Conservation (phyloP, 768 basidiomycete species). For the Trametes sanguinea region DNA sequence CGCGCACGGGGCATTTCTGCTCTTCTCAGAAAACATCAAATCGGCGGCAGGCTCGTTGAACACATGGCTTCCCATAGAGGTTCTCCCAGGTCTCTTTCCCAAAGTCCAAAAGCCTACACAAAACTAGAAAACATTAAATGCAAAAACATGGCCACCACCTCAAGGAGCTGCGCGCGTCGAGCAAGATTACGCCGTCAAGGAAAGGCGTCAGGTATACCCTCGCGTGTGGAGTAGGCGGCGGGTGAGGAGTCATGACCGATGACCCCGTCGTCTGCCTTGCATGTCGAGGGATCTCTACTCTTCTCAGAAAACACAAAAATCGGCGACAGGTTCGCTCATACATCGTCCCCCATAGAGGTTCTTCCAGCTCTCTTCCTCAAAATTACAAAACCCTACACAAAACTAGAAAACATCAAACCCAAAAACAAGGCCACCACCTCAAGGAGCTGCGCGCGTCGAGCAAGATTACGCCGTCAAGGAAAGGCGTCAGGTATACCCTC, state of each 20-base stretch:
- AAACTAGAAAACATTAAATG: not conserved
- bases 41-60: no score
- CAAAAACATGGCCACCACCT: not conserved
- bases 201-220: not conserved
- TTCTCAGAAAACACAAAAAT: not conserved
- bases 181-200: not conserved
- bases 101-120: no score
- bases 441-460: constrained; percentile 3
- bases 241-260: constrained; percentile 3
- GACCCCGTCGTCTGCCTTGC: not conserved
- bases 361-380: no score
- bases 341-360: no score
- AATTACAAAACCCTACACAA: no score
- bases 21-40: not conserved
- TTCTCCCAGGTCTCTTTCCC: no score
- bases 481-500: not conserved
- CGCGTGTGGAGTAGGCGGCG: not conserved
- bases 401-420: not conserved
- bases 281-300: not conserved
- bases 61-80: no score
- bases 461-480: not conserved
- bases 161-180: constrained; percentile 4
- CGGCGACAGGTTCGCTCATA: no score
- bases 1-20: not conserved
- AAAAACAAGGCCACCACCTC: not conserved